Evolutionary conservation across 306 rosid species (phyloP), one percentile per base, ranked within the genome.

Genomic region (Acmispon strigosus): DNA sequence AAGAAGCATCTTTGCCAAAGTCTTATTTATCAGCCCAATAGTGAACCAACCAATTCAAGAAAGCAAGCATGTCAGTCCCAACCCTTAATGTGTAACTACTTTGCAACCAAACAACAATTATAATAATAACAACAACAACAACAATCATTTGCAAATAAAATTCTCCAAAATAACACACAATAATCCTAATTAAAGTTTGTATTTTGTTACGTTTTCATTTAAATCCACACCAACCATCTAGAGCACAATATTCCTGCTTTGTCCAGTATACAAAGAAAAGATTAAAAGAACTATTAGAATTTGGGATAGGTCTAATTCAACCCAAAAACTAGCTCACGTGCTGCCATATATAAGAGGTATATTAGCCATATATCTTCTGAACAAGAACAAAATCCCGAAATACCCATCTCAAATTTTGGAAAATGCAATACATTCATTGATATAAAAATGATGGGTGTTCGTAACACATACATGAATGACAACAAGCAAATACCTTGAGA

Each of bases 401-500:
- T 4, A 43, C 22, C 18, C 39, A 18, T 49, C 12, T 42, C 60
- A 39, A 15, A 49, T 20, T 44, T 22, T 6, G 32, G 55, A 5
- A 52, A 60, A 69, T 47, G 4, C 19, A 44, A 22, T 29, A 12
- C 36, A 62, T 9, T 54, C n/a, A 10, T 47, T 2, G 17, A 29
- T 9, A 49, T 14, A 32, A 69, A 41, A 51, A 12, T 2, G 2
- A 12, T 2, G 2, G n/a, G 5, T 10, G 10, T 10, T 1, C 0
- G 16, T 9, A 29, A 17, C 12, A 66, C 32, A 27, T 16, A 10
- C 4, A 43, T 3, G 10, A 13, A 20, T 5, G 24, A 8, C 2
- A 68, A 36, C 3, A 52, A 37, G 7, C 0, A 8, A 18, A 0
- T 54, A 88, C 99, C 97, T 94, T 94, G 48, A 94, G 82, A 39